These are phyloP conservation scores for Globisporangium takayamanum DNA, from an alignment of 352 stramenopile species.

Conservation along the genomic window DNA sequence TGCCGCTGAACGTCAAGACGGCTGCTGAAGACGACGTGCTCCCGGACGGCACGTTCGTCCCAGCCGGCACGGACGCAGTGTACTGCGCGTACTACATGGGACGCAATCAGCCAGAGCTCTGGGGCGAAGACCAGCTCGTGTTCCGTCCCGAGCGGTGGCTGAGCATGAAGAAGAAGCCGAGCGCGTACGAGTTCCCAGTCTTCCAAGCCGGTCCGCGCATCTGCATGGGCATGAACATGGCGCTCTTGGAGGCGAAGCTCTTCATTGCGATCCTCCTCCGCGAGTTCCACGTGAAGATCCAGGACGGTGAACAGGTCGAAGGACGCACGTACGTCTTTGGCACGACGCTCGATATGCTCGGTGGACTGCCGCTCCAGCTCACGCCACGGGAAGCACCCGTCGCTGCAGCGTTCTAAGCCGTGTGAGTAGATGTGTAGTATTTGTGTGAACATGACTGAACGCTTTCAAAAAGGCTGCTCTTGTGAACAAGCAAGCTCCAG, in stretches of 20 bases:
- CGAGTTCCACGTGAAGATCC: slow-evolving; percentile 39
- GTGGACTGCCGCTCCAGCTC: slow-evolving; percentile 35
- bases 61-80: slow-evolving; percentile 48
- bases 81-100: slow-evolving; percentile 64
- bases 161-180: slow-evolving; percentile 43
- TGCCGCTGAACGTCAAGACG: background rate
- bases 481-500: no score
- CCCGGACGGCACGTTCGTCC: slow-evolving; percentile 41
- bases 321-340: slow-evolving; percentile 43
- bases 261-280: slow-evolving; percentile 39
- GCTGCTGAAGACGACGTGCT: background rate
- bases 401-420: background rate
- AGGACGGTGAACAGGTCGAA: slow-evolving; percentile 20
- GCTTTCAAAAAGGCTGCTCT: no score
- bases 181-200: slow-evolving; percentile 57
- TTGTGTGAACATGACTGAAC: no score
- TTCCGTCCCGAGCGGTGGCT: slow-evolving; percentile 68
- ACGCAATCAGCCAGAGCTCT: slow-evolving; percentile 25
- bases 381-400: slow-evolving; percentile 13
- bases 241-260: slow-evolving; percentile 52
- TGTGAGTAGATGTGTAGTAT: no score
- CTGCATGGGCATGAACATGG: slow-evolving; percentile 72
- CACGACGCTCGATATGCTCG: slow-evolving; percentile 38
- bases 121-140: slow-evolving; percentile 33
- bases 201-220: slow-evolving; percentile 67